Evolutionary conservation across 495 filamentous ascomycete genomes (phyloP).

Genomic region (Daldinia decipiens): DNA sequence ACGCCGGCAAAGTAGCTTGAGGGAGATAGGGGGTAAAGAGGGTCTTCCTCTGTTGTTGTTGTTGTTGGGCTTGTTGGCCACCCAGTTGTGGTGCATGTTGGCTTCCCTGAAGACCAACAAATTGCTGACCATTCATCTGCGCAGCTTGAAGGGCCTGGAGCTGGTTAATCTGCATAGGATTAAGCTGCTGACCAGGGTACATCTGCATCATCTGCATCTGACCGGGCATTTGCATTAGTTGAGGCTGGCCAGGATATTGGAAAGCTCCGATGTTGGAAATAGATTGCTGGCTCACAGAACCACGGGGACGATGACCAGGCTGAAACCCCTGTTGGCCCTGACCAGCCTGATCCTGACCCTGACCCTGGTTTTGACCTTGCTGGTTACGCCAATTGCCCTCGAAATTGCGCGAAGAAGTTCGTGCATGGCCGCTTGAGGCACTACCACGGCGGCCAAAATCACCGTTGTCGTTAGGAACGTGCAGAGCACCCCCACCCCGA

Average conservation of each 20-base stretch:
- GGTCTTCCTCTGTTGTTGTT: slow-evolving; percentile 97
- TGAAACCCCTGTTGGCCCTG: slow-evolving; percentile 86
- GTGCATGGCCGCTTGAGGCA: slow-evolving; percentile 71
- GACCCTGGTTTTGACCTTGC: slow-evolving; percentile 69
- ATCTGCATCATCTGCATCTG: slow-evolving; percentile 81
- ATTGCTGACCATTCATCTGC: slow-evolving; percentile 80
- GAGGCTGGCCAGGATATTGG: slow-evolving; percentile 91
- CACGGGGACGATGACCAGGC: slow-evolving; percentile 86
- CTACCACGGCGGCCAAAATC: slow-evolving; percentile 80
- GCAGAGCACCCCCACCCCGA: slow-evolving; percentile 51
- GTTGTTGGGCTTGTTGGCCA: slow-evolving; percentile 77
- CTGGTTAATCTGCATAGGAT: slow-evolving; percentile 87
- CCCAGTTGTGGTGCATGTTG: slow-evolving; percentile 79
- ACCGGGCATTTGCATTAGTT: slow-evolving; percentile 85
- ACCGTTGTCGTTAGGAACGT: slow-evolving; percentile 45
- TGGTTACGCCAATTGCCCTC: slow-evolving; percentile 97
- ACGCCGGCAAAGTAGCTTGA: slow-evolving; percentile 90
- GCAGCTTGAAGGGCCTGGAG: slow-evolving; percentile 91
- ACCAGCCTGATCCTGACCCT: slow-evolving; percentile 62
- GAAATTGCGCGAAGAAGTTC: slow-evolving; percentile 89
- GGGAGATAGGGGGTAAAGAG: slow-evolving; percentile 98
- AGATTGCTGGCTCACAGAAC: slow-evolving; percentile 88
- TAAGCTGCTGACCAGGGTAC: slow-evolving; percentile 85
- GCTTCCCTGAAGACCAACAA: slow-evolving; percentile 73
- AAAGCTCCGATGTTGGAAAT: slow-evolving; percentile 86